Evolutionary conservation across 2,329 filamentous ascomycete species (phyloP), one percentile per base, ranked within the genome.

Genomic region (Colletotrichum abscissum): DNA sequence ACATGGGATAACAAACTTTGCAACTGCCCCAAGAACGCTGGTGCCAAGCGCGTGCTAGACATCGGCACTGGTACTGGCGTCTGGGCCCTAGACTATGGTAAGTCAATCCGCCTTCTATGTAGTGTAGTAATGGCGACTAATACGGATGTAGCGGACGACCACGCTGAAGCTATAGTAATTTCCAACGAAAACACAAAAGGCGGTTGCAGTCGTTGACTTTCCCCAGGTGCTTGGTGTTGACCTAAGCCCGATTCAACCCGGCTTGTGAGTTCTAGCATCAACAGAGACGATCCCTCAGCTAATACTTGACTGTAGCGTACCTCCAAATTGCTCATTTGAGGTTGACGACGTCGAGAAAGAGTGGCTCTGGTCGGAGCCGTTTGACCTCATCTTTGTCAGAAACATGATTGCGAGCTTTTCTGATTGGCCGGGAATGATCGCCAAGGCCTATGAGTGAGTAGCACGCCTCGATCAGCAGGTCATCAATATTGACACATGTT

Each of bases 281-380:
- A 76, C 80, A 19, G 1, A 16, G 8, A 71, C 4, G 56, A 54
- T 4, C 74, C 67, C 69, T 19, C 4, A 64, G 6, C 28, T 19
- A 6, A 49, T 19, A 1, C 28, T 5, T 2, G 1, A 30, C 0
- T 35, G 0, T n/a, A 78, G 76, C 66, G 83, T 85, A 4, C 85
- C 86, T 1, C 82, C 83, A 0, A 88, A 88, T 71, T 80, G 85
- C 55, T 77, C 77, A 8, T 88, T 88, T 74, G 81, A 84, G 49
- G 75, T 84, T 63, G 82, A 84, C 65, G 82, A 84, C 68, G 67
- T 78, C 2, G 80, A 82, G 33, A 76, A 79, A 57, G 74, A 77
- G 52, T 84, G 82, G 82, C 77, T 77, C 3, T 83, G 75, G 42
- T 64, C 72, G 12, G 46, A 72, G 2, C 76, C 77, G 1, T 83